phyloP scores from a whole-genome alignment of 2,329 filamentous ascomycete species.

The Aspergillus novofumigatus region DNA sequence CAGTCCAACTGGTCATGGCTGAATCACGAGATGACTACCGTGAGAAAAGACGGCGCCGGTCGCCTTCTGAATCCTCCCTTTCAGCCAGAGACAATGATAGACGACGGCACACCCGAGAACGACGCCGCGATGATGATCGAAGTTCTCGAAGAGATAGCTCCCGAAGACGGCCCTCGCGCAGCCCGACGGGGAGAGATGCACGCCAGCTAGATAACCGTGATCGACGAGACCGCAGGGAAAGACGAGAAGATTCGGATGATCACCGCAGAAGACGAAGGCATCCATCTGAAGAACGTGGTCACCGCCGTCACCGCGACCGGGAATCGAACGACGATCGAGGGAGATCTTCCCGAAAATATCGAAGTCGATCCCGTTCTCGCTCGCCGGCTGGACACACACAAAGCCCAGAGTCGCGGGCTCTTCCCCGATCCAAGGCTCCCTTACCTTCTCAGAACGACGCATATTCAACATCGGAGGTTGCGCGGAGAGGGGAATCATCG shows the following conservation, averaged over 20 bases:
- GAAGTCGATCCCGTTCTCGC: slow-evolving; percentile 24
- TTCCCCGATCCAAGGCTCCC: slow-evolving; percentile 35
- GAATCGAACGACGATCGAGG: slow-evolving; percentile 16
- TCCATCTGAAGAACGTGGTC: slow-evolving; percentile 21
- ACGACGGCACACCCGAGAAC: slow-evolving; percentile 18
- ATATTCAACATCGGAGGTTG: slow-evolving; percentile 34
- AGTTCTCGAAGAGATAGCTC: slow-evolving; percentile 25
- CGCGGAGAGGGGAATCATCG: slow-evolving; percentile 18
- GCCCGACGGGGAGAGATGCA: slow-evolving; percentile 20
- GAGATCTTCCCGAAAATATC: slow-evolving; percentile 19
- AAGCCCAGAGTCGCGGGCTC: slow-evolving; percentile 22
- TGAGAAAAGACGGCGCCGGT: slow-evolving; percentile 20
- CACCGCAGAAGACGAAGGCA: slow-evolving; percentile 25
- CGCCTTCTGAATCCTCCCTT: slow-evolving; percentile 15
- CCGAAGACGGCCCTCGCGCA: slow-evolving; percentile 22
- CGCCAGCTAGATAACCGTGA: slow-evolving; percentile 19
- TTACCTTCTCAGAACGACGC: slow-evolving; percentile 46
- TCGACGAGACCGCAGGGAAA: slow-evolving; percentile 22
- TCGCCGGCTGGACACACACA: slow-evolving; percentile 25
- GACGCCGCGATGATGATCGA: slow-evolving; percentile 23
- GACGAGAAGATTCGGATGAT: slow-evolving; percentile 21
- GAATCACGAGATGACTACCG: slow-evolving; percentile 17
- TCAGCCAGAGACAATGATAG: slow-evolving; percentile 18
- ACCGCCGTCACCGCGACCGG: slow-evolving; percentile 24
- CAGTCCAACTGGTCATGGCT: slow-evolving; percentile 21